Percentiles rank a stretch among this genome's conserved stretches.
phyloP scores from a whole-genome alignment of 2,329 filamentous ascomycete genomes.

The Ophiostoma piceae region DNA sequence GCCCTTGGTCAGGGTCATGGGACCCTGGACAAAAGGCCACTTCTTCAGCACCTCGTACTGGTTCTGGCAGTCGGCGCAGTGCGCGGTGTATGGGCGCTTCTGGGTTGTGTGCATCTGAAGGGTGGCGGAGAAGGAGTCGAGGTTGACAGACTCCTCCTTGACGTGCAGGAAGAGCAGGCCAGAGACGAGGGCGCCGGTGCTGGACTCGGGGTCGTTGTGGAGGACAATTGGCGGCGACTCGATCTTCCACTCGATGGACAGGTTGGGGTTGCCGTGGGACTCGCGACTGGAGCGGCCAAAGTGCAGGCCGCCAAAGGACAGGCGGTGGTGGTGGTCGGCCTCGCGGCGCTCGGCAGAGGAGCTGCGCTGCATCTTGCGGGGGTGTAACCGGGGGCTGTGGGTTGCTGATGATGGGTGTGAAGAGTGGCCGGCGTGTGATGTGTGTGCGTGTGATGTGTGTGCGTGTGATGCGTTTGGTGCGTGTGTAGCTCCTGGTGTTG shows the following conservation, averaged over 20 bases:
- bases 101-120: slow-evolving; percentile 66
- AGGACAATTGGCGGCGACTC: slow-evolving; percentile 85
- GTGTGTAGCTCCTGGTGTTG: neutral
- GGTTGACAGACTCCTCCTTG: slow-evolving; percentile 57
- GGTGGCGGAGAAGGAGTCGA: slow-evolving; percentile 68
- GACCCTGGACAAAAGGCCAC: slow-evolving; percentile 68
- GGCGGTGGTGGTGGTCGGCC: slow-evolving; percentile 36
- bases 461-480: neutral
- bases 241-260: slow-evolving; percentile 54
- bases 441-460: neutral
- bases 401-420: neutral
- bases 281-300: slow-evolving; percentile 42
- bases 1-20: slow-evolving; percentile 49
- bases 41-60: slow-evolving; percentile 68
- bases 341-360: slow-evolving; percentile 27
- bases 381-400: neutral
- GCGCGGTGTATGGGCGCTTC: slow-evolving; percentile 73
- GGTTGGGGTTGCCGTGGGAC: slow-evolving; percentile 37
- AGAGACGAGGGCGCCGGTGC: slow-evolving; percentile 78
- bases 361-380: slow-evolving; percentile 24
- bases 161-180: slow-evolving; percentile 74
- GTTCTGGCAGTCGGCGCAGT: slow-evolving; percentile 71
- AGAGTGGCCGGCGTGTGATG: neutral
- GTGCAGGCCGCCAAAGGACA: slow-evolving; percentile 41
- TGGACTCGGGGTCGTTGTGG: slow-evolving; percentile 68